Evolutionary conservation across 768 basidiomycete species (phyloP).

Genomic region (Rubroboletus pulcherrimus): DNA sequence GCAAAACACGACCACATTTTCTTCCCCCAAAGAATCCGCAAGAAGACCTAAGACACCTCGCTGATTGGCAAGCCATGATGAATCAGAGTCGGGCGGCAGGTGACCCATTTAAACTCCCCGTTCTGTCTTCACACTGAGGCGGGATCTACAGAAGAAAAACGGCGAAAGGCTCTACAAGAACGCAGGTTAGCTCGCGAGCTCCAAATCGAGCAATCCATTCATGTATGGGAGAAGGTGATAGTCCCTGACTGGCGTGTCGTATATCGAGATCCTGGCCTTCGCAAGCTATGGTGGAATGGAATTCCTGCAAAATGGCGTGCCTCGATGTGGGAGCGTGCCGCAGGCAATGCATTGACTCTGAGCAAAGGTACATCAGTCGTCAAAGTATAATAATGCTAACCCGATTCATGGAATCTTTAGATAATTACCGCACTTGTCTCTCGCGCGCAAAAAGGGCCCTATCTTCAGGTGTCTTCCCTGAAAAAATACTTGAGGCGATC

Average conservation of each 20-base stretch:
- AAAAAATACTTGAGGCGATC: constrained; percentile 55
- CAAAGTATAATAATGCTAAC: constrained; percentile 2
- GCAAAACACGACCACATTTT: constrained; percentile 78
- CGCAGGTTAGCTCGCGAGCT: constrained; percentile 61
- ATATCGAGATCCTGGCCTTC: constrained; percentile 56
- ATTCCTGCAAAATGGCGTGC: constrained; percentile 81
- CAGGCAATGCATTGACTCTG: constrained; percentile 78
- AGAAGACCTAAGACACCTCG: constrained; percentile 81
- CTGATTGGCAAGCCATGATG: constrained; percentile 89
- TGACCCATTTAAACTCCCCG: constrained; percentile 30
- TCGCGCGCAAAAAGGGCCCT: constrained; percentile 72
- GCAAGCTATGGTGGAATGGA: constrained; percentile 84
- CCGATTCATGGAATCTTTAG: constrained; percentile 26
- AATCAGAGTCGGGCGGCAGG: constrained; percentile 70
- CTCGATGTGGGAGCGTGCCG: constrained; percentile 78
- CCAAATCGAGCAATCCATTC: constrained; percentile 64
- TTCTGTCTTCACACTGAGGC: constrained; percentile 2
- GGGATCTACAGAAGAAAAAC: constrained; percentile 58
- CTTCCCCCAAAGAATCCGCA: constrained; percentile 77
- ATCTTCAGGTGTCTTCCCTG: constrained; percentile 61
- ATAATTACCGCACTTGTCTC: constrained; percentile 67
- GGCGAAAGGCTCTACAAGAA: constrained; percentile 57
- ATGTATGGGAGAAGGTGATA: constrained; percentile 75
- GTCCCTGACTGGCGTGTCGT: constrained; percentile 81
- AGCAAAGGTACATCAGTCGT: constrained; percentile 58